A percentile compares a stretch with the other conserved stretches of the same genome.
Conservation (phyloP, 169 alveolate species). For the Eimeria necatrix region DNA sequence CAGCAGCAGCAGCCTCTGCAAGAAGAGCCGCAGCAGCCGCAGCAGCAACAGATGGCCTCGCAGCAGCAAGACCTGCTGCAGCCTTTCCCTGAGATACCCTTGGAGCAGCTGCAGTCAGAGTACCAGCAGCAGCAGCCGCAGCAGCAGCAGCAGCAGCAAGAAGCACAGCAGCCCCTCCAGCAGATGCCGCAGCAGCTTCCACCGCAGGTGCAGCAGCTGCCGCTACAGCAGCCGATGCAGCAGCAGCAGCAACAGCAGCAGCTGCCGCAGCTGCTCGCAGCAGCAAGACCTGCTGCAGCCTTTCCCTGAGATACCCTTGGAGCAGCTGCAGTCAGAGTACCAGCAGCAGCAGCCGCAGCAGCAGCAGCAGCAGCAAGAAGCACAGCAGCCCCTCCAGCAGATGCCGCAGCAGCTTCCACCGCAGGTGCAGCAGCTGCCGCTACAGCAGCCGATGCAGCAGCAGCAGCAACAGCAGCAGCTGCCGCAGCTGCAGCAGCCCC, state of each 20-base stretch:
- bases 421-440: slow-evolving; percentile 2
- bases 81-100: slow-evolving; percentile 5
- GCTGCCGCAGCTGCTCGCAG: slow-evolving; percentile 11
- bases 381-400: background rate
- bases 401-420: background rate
- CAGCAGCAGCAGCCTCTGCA: too few species aligned
- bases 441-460: background rate
- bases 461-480: background rate
- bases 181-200: background rate
- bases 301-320: background rate
- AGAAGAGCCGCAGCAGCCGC: slow-evolving; percentile 14
- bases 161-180: background rate
- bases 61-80: slow-evolving; percentile 6
- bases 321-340: background rate
- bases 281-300: slow-evolving; percentile 9
- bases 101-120: slow-evolving; percentile 11
- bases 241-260: slow-evolving; percentile 43
- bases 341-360: background rate
- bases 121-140: too few species aligned
- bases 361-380: background rate
- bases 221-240: slow-evolving; percentile 20
- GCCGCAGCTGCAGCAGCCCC: background rate
- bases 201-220: background rate
- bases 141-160: background rate
- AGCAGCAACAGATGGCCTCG: background rate